Evolutionary conservation across 495 filamentous ascomycete species (phyloP), one percentile per base, ranked within the genome.

Genomic region (Penicillium cosmopolitanum): DNA sequence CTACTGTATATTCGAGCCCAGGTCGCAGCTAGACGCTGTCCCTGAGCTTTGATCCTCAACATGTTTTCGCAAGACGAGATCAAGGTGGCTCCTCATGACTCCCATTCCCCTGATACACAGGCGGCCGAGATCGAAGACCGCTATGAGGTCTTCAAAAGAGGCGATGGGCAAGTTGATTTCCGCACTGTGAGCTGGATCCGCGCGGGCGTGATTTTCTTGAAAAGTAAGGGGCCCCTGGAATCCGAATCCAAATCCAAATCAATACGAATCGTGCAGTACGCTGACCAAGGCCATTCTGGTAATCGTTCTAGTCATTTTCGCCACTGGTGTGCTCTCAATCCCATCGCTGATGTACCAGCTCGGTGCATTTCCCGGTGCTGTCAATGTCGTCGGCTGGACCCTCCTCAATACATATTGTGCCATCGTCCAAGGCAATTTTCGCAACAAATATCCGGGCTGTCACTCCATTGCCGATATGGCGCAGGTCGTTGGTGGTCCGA

Each of bases 381-480:
- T 90, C 50, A 79, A 84, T 46, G 80, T 88, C 34, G 57, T 89
- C 23, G 69, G 72, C 21, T 74, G 90, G 55, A 87, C 87, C 16
- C 66, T 87, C 19, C 60, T 90, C n/a, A 87, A 90, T 52, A 85
- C 86, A 1, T 78, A 77, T 60, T 66, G 68, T 16, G 68, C 69
- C 31, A 65, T 75, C 25, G 57, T 77, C 15, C 64, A 74, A n/a
- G 70, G 72, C 18, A 68, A 77, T n/a, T 78, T 77, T 46, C 73
- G 73, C 54, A 67, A 69, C 38, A 38, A 28, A 12, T 59, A 75
- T 46, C 72, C 72, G 1, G 72, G 76, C 40, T 83, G 79, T 56
- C 71, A 76, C 60, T 72, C 71, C 60, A 86, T 93, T 55, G 85
- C 87, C 28, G 89, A 95, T 66, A 90, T 85, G 50, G 86, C 86